A percentile compares a stretch with the other conserved stretches of the same genome.
phyloP scores from a whole-genome alignment of 2,329 filamentous ascomycete species.

The Verticillium nonalfalfae region DNA sequence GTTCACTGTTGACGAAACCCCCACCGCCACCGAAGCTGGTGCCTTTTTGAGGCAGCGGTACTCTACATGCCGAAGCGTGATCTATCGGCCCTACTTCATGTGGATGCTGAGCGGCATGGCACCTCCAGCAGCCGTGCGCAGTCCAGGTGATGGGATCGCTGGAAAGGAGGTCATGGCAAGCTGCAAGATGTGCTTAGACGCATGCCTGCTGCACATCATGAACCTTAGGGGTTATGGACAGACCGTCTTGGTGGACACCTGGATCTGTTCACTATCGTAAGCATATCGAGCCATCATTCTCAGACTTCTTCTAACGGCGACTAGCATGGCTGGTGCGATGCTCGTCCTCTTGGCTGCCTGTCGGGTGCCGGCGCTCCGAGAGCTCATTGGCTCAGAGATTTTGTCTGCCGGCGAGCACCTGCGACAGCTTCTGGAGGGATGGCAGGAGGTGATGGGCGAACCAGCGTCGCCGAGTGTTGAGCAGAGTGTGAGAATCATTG shows the following conservation, averaged over 20 bases:
- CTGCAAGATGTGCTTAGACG: constrained; percentile 38
- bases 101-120: constrained; percentile 36
- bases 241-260: constrained; percentile 45
- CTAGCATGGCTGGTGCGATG: constrained; percentile 42
- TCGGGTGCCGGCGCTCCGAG: constrained; percentile 27
- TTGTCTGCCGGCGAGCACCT: constrained; percentile 34
- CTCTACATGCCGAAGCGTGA: constrained; percentile 43
- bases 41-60: constrained; percentile 44
- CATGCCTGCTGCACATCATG: constrained; percentile 40
- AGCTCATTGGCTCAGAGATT: constrained; percentile 29
- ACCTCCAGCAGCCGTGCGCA: not conserved
- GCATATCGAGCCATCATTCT: constrained; percentile 10
- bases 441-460: constrained; percentile 31
- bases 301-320: rapidly evolving
- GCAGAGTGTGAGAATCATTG: constrained; percentile 38
- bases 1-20: constrained; percentile 27
- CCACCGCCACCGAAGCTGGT: constrained; percentile 31
- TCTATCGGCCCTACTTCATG: constrained; percentile 45
- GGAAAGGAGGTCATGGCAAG: constrained; percentile 28
- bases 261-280: constrained; percentile 48
- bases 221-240: constrained; percentile 41
- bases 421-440: constrained; percentile 28
- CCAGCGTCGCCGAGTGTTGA: constrained; percentile 37
- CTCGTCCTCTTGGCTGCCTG: constrained; percentile 39
- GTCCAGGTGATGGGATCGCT: constrained; percentile 14